These are phyloP conservation scores for Pisolithus tinctorius DNA, from an alignment of 768 basidiomycete genomes.

Conservation along the genomic window DNA sequence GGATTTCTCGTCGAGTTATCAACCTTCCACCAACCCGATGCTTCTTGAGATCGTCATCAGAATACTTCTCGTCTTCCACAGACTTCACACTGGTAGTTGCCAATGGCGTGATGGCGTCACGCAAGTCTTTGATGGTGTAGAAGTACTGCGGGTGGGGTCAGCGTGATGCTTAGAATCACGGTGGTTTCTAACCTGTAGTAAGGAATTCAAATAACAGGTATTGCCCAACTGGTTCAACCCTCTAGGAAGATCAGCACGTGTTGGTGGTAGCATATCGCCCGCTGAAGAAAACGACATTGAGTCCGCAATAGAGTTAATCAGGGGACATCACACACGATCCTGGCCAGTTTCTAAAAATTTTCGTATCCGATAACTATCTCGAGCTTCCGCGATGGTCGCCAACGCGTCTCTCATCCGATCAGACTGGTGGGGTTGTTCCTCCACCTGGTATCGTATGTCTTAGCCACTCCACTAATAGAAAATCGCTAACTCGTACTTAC, in stretches of 20 bases:
- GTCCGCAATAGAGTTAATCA: neutral
- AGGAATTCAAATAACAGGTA: slow-evolving; percentile 81
- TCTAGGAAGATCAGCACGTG: slow-evolving; percentile 64
- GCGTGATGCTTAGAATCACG: neutral
- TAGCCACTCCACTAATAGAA: neutral
- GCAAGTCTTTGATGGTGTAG: slow-evolving; percentile 89
- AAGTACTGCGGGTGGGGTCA: slow-evolving; percentile 58
- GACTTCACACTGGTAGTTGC: slow-evolving; percentile 47
- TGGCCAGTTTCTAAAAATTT: slow-evolving; percentile 57
- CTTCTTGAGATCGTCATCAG: slow-evolving; percentile 74
- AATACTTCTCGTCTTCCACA: slow-evolving; percentile 62
- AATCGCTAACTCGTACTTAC: slow-evolving; percentile 32
- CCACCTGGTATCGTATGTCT: slow-evolving; percentile 39
- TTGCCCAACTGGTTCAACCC: slow-evolving; percentile 87
- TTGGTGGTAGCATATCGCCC: slow-evolving; percentile 51
- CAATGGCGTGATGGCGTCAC: slow-evolving; percentile 64
- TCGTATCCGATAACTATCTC: slow-evolving; percentile 66
- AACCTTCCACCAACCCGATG: slow-evolving; percentile 85
- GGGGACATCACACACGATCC: slow-evolving; percentile 58
- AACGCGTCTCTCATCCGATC: slow-evolving; percentile 73
- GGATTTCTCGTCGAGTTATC: slow-evolving; percentile 74
- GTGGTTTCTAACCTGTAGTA: slow-evolving; percentile 38
- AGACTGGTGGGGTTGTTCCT: slow-evolving; percentile 60
- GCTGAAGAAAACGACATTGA: slow-evolving; percentile 33
- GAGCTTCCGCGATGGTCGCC: slow-evolving; percentile 62